These are phyloP conservation scores for Blastobotrys attinorum DNA, from an alignment of 805 yeast species.

Conservation along the genomic window DNA sequence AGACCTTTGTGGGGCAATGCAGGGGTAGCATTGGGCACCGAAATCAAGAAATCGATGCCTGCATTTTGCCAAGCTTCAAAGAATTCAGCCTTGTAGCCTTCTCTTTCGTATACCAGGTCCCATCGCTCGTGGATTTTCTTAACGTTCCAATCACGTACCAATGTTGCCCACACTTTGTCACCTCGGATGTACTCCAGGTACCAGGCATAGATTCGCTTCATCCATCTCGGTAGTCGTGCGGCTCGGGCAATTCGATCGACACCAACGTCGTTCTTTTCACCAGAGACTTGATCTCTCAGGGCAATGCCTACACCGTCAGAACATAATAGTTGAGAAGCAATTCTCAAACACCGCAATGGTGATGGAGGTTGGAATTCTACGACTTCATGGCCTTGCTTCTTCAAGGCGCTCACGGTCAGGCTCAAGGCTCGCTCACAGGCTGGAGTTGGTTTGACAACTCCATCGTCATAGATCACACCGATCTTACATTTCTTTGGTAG, in stretches of 20 bases:
- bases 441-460: constrained; percentile 44
- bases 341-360: constrained; percentile 50
- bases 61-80: constrained; percentile 29
- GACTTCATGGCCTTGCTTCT: constrained; percentile 39
- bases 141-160: constrained; percentile 30
- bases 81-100: constrained; percentile 29
- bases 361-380: constrained; percentile 41
- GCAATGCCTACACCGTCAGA: constrained; percentile 30
- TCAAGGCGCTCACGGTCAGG: constrained; percentile 32
- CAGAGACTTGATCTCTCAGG: constrained; percentile 20
- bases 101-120: constrained; percentile 30
- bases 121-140: constrained; percentile 31
- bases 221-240: constrained; percentile 28
- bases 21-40: constrained; percentile 38
- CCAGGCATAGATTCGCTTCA: constrained; percentile 32
- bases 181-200: constrained; percentile 25
- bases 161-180: constrained; percentile 32
- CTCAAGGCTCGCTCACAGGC: constrained; percentile 36
- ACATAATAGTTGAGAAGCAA: constrained; percentile 37
- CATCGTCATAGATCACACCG: constrained; percentile 43
- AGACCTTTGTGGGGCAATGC: constrained; percentile 34
- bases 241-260: constrained; percentile 28
- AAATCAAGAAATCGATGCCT: constrained; percentile 32
- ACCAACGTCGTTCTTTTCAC: constrained; percentile 32
- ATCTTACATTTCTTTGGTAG: constrained; percentile 35